phyloP scores from a whole-genome alignment of 2,329 filamentous ascomycete species.

The Cercospora sp. region DNA sequence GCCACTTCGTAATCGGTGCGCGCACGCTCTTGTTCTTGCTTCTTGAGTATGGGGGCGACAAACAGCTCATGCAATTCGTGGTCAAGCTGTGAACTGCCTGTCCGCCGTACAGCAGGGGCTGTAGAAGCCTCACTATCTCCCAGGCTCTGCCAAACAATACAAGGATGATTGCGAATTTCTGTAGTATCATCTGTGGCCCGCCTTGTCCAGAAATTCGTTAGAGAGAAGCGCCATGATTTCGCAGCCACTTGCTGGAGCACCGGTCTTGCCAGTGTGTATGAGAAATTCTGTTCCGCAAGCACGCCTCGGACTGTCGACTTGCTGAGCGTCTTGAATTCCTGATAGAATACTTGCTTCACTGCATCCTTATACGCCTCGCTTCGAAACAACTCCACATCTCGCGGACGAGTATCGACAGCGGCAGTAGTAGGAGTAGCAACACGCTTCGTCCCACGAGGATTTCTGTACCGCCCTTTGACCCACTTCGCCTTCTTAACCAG shows the following conservation, averaged over 20 bases:
- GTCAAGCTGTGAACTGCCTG: constrained; percentile 59
- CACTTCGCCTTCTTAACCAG: constrained; percentile 70
- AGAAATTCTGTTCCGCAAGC: constrained; percentile 77
- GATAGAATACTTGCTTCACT: constrained; percentile 65
- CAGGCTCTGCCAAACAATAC: constrained; percentile 62
- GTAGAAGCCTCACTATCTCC: constrained; percentile 49
- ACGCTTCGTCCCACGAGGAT: constrained; percentile 9
- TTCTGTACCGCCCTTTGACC: constrained; percentile 64
- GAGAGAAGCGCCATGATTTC: constrained; percentile 75
- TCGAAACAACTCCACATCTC: constrained; percentile 66
- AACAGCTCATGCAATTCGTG: constrained; percentile 51
- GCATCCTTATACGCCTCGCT: constrained; percentile 67
- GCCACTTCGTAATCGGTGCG: constrained; percentile 46
- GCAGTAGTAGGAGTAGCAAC: background rate
- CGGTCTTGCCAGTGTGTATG: constrained; percentile 69
- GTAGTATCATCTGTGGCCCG: constrained; percentile 51
- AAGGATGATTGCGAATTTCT: constrained; percentile 50
- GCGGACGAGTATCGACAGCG: constrained; percentile 41
- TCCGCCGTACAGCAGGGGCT: constrained; percentile 63
- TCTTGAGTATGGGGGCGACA: constrained; percentile 45
- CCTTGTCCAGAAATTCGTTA: constrained; percentile 69
- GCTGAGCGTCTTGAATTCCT: constrained; percentile 74
- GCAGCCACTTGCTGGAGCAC: constrained; percentile 68
- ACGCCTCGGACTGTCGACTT: constrained; percentile 75
- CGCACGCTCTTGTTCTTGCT: constrained; percentile 43